phyloP scores from a whole-genome alignment of 139 green algal genomes.

The Closterium sp. region DNA sequence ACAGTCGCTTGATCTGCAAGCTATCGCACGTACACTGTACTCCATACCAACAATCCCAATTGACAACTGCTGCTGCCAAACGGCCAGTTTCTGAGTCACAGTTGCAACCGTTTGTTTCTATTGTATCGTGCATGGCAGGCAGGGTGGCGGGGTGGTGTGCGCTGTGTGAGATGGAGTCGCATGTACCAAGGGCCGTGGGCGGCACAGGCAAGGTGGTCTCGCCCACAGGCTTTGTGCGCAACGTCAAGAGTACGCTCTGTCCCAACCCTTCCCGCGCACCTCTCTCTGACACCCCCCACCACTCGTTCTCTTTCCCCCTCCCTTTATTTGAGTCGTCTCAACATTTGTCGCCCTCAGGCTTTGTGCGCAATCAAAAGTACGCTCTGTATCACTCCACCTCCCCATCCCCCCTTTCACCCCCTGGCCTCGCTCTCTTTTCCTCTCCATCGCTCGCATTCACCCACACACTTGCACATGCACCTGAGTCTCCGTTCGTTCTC shows the following conservation, averaged over 20 bases:
- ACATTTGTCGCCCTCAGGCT: conserved; percentile 90
- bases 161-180: background rate
- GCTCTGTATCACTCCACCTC: too few relatives aligned
- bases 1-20: too few relatives aligned
- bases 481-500: conserved; percentile 25
- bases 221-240: background rate
- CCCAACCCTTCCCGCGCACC: background rate
- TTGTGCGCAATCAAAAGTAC: too few relatives aligned
- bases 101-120: background rate
- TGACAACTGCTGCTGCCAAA: too few relatives aligned
- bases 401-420: too few relatives aligned
- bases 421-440: background rate
- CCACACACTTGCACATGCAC: conserved; percentile 92
- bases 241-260: background rate
- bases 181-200: background rate
- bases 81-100: too few relatives aligned
- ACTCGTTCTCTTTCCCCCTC: background rate
- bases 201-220: background rate
- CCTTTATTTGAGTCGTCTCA: conserved; percentile 80
- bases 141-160: conserved; percentile 3
- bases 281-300: background rate
- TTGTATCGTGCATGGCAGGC: background rate
- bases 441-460: too few relatives aligned
- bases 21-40: too few relatives aligned
- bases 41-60: too few relatives aligned